Evolutionary conservation across 148 eudicot species (phyloP), one percentile per base, ranked within the genome.

Genomic region (Fallopia convolvulus): DNA sequence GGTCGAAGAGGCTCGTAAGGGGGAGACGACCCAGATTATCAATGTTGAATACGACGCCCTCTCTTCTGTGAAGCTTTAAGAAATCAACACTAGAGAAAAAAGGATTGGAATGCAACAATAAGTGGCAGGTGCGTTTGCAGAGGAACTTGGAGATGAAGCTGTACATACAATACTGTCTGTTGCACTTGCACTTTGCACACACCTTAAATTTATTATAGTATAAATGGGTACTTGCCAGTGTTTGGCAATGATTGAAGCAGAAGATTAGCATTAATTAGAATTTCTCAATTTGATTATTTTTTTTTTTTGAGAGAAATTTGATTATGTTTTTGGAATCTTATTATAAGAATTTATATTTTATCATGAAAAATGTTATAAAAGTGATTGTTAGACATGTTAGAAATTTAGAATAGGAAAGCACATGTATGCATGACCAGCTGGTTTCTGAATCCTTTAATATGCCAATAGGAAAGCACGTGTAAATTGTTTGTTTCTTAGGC

Each of bases 1-100:
- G 76, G 55, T 75, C 10, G 89, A 83, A 26, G 76, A 82, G 0
- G 81, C 79, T 14, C 78, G 55, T 42, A 86, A 85, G 72, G 88
- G 72, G 32, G 85, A 46, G 10, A 71, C 9, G 13, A 66, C 76
- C 33, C 83, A 80, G 36, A 79, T 83, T 36, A 49, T 77, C 72
- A 72, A 80, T 18, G 76, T 83, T 32, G 78, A 80, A 47, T 75
- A 70, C 52, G 84, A 74, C 18, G 76, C 84, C 53, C 76, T 75
- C 20, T 30, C 23, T 74, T 21, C 74, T 9, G 72, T 2, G 58
- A 18, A 41, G 50, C 18, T 11, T 1, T 32, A 32, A 65, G n/a
- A 21, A 7, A 8, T 42, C 46, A 8, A 42, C 9, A 42, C 9
- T 30, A 26, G 18, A 65, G 32, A 2, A 20, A 0, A 20, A 58